A percentile compares a stretch with the other conserved stretches of the same genome.
These are phyloP conservation scores for Fusarium keratoplasticum DNA, from an alignment of 2,329 filamentous ascomycete genomes.

Conservation along the genomic window DNA sequence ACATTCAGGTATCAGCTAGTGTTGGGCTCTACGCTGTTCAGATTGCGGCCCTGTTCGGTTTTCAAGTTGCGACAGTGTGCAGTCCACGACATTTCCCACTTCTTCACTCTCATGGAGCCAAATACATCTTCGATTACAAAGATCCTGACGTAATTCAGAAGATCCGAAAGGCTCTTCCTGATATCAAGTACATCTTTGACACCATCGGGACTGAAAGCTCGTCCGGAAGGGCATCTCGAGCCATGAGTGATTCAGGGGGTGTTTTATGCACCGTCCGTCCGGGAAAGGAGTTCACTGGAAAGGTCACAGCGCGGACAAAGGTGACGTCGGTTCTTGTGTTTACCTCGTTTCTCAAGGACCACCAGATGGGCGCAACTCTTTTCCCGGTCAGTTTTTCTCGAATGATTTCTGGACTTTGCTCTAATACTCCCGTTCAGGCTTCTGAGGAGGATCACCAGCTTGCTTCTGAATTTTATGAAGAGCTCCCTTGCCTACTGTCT, in stretches of 20 bases:
- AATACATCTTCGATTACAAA: conserved; percentile 53
- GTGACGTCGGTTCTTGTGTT: conserved; percentile 56
- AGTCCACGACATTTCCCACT: conserved; percentile 46
- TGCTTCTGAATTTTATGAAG: neutral
- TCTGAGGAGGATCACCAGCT: conserved; percentile 1
- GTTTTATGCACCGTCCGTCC: conserved; percentile 54
- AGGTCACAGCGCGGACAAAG: conserved; percentile 44
- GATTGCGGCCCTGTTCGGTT: conserved; percentile 45
- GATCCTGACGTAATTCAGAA: conserved; percentile 48
- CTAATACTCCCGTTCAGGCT: neutral
- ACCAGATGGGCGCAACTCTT: neutral
- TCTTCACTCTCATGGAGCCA: conserved; percentile 46
- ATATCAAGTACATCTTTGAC: conserved; percentile 52
- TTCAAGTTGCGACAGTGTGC: conserved; percentile 50
- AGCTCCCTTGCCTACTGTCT: neutral
- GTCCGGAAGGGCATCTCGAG: conserved; percentile 46
- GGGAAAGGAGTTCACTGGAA: conserved; percentile 51
- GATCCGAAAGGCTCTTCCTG: conserved; percentile 46
- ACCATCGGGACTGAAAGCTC: conserved; percentile 52
- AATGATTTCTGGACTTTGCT: neutral
- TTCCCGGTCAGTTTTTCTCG: neutral
- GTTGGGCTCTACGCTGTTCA: conserved; percentile 52
- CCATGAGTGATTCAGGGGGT: conserved; percentile 40
- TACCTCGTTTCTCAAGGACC: conserved; percentile 51
- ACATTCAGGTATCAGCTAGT: conserved; percentile 40